Base-by-base conservation (phyloP, 1,139 yeast species). In the Geotrichum candidum region DNA sequence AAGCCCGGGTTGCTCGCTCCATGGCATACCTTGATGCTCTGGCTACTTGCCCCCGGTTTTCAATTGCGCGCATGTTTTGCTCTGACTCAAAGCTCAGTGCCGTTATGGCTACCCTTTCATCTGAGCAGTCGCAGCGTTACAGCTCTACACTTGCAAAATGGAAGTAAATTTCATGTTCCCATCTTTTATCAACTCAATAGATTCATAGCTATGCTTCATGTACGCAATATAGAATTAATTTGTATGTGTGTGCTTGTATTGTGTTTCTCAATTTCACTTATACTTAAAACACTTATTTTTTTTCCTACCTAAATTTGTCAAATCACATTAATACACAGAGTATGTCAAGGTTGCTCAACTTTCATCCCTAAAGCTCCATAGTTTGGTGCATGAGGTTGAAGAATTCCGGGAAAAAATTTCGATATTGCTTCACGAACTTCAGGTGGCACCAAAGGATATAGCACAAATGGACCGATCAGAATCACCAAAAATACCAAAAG, bases 401-500 rank as follows among this genome's bases (percentile, higher is more conserved):
- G 66, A 27, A 68, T 56, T 29, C 70, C 70, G 0, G 69, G 69
- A 23, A 58, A 48, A 31, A 61, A 55, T 15, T 58, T 51, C 10
- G 54, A 54, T 3, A 61, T 57, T 33, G 63, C 18, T 18, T 25
- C 27, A 11, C 25, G 45, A 53, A 64, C 57, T 46, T 60, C 57
- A 27, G 58, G 38, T 4, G 61, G 58, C n/a, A 65, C 48, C 31
- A 50, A 52, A 15, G 48, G 7, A n/a, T 68, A 67, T 10, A 66
- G 56, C 35, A 67, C 56, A 35, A 63, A 56, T 13, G 70, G 70
- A 5, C 67, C 70, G 4, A 67, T 56, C 13, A 66, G 41, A 27
- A 66, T 33, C 2, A 73, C 65, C 2, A 79, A 65, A 55, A 84
- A 77, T 3, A 78, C 18, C 0, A 73, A 35, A 54, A 83, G 61